Base-by-base conservation (phyloP, 176 grass and related monocot species). In the Avena insularis region DNA sequence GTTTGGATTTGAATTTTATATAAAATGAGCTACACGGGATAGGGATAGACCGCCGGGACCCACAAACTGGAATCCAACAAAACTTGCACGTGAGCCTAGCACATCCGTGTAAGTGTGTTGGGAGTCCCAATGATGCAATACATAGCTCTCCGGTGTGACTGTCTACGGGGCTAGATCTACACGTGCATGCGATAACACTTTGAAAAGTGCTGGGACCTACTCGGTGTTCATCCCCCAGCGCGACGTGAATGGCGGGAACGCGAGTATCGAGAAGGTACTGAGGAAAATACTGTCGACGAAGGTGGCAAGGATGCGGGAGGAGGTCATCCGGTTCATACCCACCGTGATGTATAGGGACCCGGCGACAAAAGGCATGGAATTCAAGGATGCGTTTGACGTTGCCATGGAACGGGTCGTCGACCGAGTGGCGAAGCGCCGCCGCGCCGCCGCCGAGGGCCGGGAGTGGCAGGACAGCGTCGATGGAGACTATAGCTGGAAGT, bases 371-470 rank as follows among this genome's bases (percentile, higher is more conserved):
- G 47, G n/a, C 3, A 23, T 59, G 11, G 0, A 27, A 7, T 27
- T 83, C 66, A 75, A 29, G 86, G 85, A 88, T 71, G 79, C 86
- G 19, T 83, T 88, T 45, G 67, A 88, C 67, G 0, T 88, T 21
- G 54, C 86, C 0, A 53, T 83, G 8, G 79, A 76, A 3, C 67
- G 8, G n/a, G 77, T 88, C 12, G 17, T 83, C 53, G 33, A 88
- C 19, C 49, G 63, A 20, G 78, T 87, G 51, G 78, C 77, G 2
- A 71, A 33, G 27, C 83, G 56, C 3, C 70, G 83, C 6, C 70
- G 75, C 19, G 77, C 77, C 6, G 60, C 49, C 1, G 71, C 16
- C 21, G 36, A 59, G 33, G 53, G 64, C 1, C 20, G 50, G 47
- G 63, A 82, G 48, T 69, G 35, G 48, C 45, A 23, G 20, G 81